Base-by-base conservation (phyloP, 441 rosid genomes). In the Erodium texanum region DNA sequence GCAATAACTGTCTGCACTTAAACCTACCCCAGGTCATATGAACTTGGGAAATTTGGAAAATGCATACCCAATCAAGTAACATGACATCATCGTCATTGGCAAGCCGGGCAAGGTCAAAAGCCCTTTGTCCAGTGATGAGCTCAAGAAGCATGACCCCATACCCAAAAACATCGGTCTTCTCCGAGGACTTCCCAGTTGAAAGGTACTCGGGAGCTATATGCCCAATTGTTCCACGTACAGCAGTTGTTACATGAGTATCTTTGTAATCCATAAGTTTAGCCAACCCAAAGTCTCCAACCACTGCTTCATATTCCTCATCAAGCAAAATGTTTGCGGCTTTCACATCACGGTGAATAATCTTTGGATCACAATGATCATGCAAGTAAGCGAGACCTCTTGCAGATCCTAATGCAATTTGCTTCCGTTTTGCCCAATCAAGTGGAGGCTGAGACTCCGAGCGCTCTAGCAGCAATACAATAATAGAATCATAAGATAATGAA, bases 71-170 rank as follows among this genome's bases (percentile, higher is more conserved):
- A 62, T 69, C 72, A 45, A 69, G 72, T 15, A 69, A 32, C 67
- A 69, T 62, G 43, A 69, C 67, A 45, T 36, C 72, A n/a, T 62
- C 72, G 8, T 69, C 72, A 48, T 69, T 69, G n/a, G 66, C 72
- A 62, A 62, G 67, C 15, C 58, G 59, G 41, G 67, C 67, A 43
- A 43, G 72, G 62, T 69, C 72, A 24, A 69, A 62, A 12, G 72
- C 72, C n/a, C 67, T 36, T 24, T 62, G 72, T 23, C 72, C 67
- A 20, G 72, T 69, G 43, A 69, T 62, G 24, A 69, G 34, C 65
- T 69, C 72, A 7, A 69, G 66, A 41, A 69, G 72, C 61, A 43
- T 69, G 22, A 69, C 66, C 18, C 72, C 66, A 19, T 68, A 68
- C 27, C 71, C 50, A 11, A 68, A 68, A 50, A 68, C 71, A 56